Evolutionary conservation across 176 grass and related monocot species (phyloP), one percentile per base, ranked within the genome.

Genomic region (Stipa capillata): DNA sequence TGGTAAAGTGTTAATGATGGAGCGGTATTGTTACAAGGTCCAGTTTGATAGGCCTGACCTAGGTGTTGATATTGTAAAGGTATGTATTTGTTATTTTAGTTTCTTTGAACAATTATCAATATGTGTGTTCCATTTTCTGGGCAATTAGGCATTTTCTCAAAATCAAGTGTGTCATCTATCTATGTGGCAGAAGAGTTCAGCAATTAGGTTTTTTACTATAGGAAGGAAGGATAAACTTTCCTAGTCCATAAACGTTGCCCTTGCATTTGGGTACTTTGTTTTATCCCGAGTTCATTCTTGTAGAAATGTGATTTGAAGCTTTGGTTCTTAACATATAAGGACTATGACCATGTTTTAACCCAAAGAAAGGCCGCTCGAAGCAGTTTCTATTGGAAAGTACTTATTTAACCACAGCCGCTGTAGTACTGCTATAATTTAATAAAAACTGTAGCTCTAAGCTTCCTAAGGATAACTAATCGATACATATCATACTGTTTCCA

Each of bases 41-140:
- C 83, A 94, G 51, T 90, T 91, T 91, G 72, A 78, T 66, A 75
- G 69, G 20, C 72, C 86, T 86, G 83, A 86, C 57, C 72, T 91
- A 69, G 86, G 80, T 56, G 41, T 77, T 57, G 65, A 74, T 65
- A 53, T 43, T 65, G 83, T 91, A 29, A 89, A 88, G 92, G 92
- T 94, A 91, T 77, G 15, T 27, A 62, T 57, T 70, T 28, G 44
- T 24, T 54, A 18, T 83, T 62, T 83, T 35, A 29, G 14, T 66
- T 65, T 20, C 59, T 62, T 79, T 88, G 34, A 67, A 23, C 14
- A 29, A 34, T 68, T 32, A 4, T 50, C 16, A 10, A 6, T 69
- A 39, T 73, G 29, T 4, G 63, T 70, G 49, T 72, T 77, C 41
- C 20, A 72, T 49, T 49, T 8, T 69, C 28, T 48, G 27, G 33